Evolutionary conservation across 768 basidiomycete species (phyloP).

Genomic region (Russula ochroleuca): DNA sequence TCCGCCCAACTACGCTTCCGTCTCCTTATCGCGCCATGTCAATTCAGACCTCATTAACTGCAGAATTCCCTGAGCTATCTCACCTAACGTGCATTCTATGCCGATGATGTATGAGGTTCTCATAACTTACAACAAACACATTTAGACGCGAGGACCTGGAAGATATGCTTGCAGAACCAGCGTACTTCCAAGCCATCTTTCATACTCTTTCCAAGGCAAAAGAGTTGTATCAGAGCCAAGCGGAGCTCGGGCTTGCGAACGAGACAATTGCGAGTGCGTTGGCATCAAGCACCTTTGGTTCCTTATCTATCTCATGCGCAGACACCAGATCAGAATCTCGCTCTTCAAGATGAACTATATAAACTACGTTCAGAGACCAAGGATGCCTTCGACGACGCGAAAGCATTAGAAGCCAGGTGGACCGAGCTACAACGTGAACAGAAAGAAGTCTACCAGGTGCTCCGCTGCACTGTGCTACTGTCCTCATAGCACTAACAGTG

Average conservation of each 20-base stretch:
- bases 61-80: conserved; percentile 70
- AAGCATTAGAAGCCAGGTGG: conserved; percentile 76
- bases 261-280: conserved; percentile 79
- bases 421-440: conserved; percentile 86
- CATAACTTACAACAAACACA: background rate
- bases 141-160: conserved; percentile 86
- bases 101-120: background rate
- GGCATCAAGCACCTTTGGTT: conserved; percentile 3
- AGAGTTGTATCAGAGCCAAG: conserved; percentile 67
- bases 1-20: background rate
- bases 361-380: conserved; percentile 76
- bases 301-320: conserved; percentile 17
- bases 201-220: conserved; percentile 74
- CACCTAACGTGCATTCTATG: conserved; percentile 54
- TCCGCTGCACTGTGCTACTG: background rate
- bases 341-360: conserved; percentile 72
- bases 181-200: conserved; percentile 84
- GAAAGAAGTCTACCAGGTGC: conserved; percentile 80
- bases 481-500: background rate
- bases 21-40: conserved; percentile 13
- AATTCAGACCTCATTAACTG: conserved; percentile 32
- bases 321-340: conserved; percentile 62
- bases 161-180: conserved; percentile 74
- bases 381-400: conserved; percentile 84
- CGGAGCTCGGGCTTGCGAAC: conserved; percentile 78